Evolutionary conservation across 2,329 filamentous ascomycete species (phyloP).

Genomic region (Ascochyta pisi): DNA sequence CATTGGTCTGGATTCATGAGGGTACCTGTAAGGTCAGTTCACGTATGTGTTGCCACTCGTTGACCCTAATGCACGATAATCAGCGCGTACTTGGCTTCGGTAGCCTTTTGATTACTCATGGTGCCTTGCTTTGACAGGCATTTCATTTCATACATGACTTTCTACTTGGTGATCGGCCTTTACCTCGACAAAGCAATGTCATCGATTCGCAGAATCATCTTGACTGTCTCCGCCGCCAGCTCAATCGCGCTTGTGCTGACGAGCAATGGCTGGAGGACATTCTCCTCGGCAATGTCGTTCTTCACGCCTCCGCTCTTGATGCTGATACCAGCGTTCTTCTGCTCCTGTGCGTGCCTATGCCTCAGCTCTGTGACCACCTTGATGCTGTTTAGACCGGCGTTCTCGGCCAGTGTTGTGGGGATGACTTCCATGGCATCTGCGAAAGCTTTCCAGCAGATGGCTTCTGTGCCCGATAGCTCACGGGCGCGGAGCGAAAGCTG

Average conservation of each 20-base stretch:
- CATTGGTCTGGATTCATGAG: not conserved
- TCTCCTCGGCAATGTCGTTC: conserved; percentile 95
- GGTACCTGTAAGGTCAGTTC: not conserved
- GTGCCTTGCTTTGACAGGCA: conserved; percentile 11
- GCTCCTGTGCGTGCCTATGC: conserved; percentile 91
- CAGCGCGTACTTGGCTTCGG: conserved; percentile 9
- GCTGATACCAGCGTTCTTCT: conserved; percentile 95
- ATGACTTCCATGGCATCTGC: conserved; percentile 97
- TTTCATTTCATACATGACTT: conserved; percentile 4
- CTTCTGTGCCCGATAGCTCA: conserved; percentile 85
- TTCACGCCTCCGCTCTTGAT: conserved; percentile 98
- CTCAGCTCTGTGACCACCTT: conserved; percentile 96
- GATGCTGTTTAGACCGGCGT: conserved; percentile 96
- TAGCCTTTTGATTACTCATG: conserved; percentile 18
- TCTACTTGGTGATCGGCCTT: conserved; percentile 7
- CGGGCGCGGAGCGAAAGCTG: conserved; percentile 83
- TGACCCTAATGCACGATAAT: not conserved
- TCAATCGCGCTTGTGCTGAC: conserved; percentile 98
- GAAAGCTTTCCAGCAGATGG: conserved; percentile 99
- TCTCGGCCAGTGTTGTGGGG: conserved; percentile 95
- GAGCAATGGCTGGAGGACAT: conserved; percentile 92
- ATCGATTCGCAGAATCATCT: conserved; percentile 82
- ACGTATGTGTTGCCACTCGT: not conserved
- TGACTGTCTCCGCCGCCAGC: conserved; percentile 96
- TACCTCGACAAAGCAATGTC: conserved; percentile 64